Evolutionary conservation across 805 yeast genomes (phyloP).

Genomic region (Candida boleticola): DNA sequence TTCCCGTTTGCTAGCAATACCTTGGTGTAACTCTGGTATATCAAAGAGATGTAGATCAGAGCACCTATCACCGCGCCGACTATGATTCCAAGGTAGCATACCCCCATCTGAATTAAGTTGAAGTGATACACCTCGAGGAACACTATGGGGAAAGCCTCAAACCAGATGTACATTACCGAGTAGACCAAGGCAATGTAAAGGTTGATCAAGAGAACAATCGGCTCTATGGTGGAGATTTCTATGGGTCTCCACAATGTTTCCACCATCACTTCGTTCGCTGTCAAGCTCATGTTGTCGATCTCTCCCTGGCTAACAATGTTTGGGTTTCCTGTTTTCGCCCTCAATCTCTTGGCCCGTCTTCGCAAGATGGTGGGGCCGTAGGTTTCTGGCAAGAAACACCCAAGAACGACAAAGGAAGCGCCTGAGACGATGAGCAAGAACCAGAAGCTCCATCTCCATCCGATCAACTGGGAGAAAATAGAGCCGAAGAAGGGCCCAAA

Average conservation of each 20-base stretch:
- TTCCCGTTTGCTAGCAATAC: constrained; percentile 19
- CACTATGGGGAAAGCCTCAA: constrained; percentile 62
- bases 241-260: too few relatives aligned
- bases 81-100: constrained; percentile 44
- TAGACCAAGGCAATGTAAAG: constrained; percentile 52
- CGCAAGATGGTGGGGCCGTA: constrained; percentile 42
- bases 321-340: constrained; percentile 49
- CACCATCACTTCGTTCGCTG: constrained; percentile 15
- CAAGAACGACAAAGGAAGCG: constrained; percentile 30
- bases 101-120: constrained; percentile 46
- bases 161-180: constrained; percentile 53
- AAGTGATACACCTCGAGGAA: constrained; percentile 46
- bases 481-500: constrained; percentile 59
- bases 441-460: constrained; percentile 58
- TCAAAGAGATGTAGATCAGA: constrained; percentile 22
- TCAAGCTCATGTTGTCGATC: constrained; percentile 27
- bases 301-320: too few relatives aligned
- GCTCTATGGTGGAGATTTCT: constrained; percentile 49
- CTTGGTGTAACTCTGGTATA: constrained; percentile 21
- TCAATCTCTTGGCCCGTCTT: constrained; percentile 47
- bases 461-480: constrained; percentile 40
- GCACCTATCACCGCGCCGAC: constrained; percentile 47
- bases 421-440: constrained; percentile 43
- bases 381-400: constrained; percentile 49
- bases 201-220: constrained; percentile 54